Conservation (phyloP, 2,329 filamentous ascomycete species). For the Exophiala spinifera region DNA sequence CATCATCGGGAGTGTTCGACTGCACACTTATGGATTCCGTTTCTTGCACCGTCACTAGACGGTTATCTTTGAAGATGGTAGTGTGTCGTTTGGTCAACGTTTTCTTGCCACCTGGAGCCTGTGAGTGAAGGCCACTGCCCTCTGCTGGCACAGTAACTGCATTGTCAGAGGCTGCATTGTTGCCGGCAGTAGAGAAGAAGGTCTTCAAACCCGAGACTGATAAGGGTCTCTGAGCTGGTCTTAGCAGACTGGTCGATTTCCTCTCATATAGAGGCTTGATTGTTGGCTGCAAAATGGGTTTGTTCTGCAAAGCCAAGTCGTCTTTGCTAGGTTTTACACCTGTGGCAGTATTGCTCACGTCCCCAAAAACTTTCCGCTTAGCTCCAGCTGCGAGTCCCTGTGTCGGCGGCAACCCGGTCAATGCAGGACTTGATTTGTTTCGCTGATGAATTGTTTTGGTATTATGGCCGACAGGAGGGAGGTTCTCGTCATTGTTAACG, state of each 20-base stretch:
- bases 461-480: constrained; percentile 45
- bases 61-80: constrained; percentile 53
- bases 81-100: constrained; percentile 52
- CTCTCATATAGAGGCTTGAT: constrained; percentile 36
- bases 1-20: background rate
- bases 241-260: constrained; percentile 48
- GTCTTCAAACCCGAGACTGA: constrained; percentile 40
- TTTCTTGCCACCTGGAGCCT: constrained; percentile 44
- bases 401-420: constrained; percentile 53
- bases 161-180: constrained; percentile 8
- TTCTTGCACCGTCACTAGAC: constrained; percentile 34
- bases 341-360: constrained; percentile 69
- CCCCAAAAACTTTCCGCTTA: constrained; percentile 77
- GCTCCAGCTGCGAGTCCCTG: constrained; percentile 60
- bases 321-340: constrained; percentile 48
- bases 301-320: constrained; percentile 52
- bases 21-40: constrained; percentile 20
- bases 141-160: constrained; percentile 34
- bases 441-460: constrained; percentile 68
- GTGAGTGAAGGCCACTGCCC: constrained; percentile 19
- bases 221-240: constrained; percentile 62
- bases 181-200: constrained; percentile 35
- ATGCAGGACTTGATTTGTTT: constrained; percentile 72
- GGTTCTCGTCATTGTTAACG: constrained; percentile 69
- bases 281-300: constrained; percentile 39